Conservation (phyloP, 768 basidiomycete genomes). For the Naematelia encephala region DNA sequence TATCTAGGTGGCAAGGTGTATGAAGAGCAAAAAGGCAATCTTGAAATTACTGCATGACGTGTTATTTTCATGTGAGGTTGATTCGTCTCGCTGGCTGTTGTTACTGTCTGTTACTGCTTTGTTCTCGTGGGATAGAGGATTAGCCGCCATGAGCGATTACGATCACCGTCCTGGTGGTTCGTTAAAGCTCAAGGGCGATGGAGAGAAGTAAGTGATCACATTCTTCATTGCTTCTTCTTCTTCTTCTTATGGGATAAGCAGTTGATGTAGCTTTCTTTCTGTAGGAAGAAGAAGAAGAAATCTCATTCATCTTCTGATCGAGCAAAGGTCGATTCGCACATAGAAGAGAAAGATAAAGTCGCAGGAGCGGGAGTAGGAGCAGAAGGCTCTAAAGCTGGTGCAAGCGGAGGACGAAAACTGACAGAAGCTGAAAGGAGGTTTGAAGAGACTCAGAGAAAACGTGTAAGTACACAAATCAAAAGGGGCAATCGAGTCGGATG, state of each 20-base stretch:
- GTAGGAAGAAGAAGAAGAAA: conserved; percentile 50
- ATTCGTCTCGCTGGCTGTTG: not conserved
- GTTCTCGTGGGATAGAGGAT: not conserved
- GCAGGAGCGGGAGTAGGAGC: conserved; percentile 6
- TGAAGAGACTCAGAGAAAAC: conserved; percentile 43
- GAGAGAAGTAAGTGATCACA: conserved; percentile 39
- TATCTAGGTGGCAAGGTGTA: conserved; percentile 4
- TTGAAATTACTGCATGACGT: not conserved
- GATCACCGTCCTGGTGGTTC: conserved; percentile 45
- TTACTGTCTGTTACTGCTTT: not conserved
- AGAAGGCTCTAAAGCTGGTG: not conserved
- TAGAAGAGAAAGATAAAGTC: conserved; percentile 18
- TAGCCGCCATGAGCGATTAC: conserved; percentile 46
- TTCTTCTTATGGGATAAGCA: not conserved
- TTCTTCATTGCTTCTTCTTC: not conserved
- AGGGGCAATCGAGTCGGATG: not conserved
- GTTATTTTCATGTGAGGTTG: not conserved
- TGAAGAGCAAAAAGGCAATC: too few relatives aligned
- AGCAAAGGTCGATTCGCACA: conserved; percentile 19
- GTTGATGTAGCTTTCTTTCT: not conserved
- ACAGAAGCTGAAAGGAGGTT: conserved; percentile 49
- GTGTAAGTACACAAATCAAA: conserved; percentile 31
- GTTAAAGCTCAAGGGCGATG: conserved; percentile 49
- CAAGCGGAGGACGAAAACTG: conserved; percentile 30
- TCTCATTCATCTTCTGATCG: conserved; percentile 38